Percentiles rank a stretch among this genome's conserved stretches.
These are phyloP conservation scores for Barnettozyma salicaria DNA, from an alignment of 805 yeast genomes.

Conservation along the genomic window DNA sequence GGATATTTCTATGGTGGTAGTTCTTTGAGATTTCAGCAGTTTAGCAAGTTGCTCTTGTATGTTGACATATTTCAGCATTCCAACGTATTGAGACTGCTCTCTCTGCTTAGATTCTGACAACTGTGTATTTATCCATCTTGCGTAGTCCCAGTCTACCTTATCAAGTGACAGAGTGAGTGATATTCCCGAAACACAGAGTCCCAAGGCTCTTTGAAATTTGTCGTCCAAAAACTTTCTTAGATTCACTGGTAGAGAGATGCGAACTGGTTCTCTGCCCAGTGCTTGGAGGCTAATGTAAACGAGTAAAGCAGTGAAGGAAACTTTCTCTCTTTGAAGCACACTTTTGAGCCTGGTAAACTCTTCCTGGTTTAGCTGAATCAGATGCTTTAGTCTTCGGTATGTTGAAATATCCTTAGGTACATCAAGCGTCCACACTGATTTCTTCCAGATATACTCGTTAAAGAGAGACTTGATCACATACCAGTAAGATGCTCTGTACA, in stretches of 20 bases:
- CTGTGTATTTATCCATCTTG: conserved; percentile 1
- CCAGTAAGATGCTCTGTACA: conserved; percentile 5
- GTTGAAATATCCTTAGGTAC: conserved; percentile 2
- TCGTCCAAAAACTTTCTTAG: conserved; percentile 4
- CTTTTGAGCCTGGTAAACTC: conserved; percentile 1
- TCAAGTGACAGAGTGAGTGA: neutral
- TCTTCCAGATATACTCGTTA: neutral
- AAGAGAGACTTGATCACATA: neutral
- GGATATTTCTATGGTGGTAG: conserved; percentile 5
- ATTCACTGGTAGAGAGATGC: conserved; percentile 7
- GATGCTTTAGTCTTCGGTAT: conserved; percentile 5
- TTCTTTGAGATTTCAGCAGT: conserved; percentile 1
- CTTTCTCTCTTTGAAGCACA: conserved; percentile 1
- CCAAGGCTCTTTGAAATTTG: conserved; percentile 4
- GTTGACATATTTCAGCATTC: conserved; percentile 7
- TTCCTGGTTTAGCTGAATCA: conserved; percentile 2
- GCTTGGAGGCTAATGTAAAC: conserved; percentile 2
- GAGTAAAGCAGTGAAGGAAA: conserved; percentile 7
- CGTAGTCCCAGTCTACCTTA: conserved; percentile 9
- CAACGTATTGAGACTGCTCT: conserved; percentile 6
- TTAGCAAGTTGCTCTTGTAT: neutral
- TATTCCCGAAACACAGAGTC: conserved; percentile 5
- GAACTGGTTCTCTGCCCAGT: neutral
- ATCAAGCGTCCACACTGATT: neutral
- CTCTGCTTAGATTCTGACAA: neutral